Conservation (phyloP, 2,329 filamentous ascomycete species). For the Tetracladium maxilliforme region DNA sequence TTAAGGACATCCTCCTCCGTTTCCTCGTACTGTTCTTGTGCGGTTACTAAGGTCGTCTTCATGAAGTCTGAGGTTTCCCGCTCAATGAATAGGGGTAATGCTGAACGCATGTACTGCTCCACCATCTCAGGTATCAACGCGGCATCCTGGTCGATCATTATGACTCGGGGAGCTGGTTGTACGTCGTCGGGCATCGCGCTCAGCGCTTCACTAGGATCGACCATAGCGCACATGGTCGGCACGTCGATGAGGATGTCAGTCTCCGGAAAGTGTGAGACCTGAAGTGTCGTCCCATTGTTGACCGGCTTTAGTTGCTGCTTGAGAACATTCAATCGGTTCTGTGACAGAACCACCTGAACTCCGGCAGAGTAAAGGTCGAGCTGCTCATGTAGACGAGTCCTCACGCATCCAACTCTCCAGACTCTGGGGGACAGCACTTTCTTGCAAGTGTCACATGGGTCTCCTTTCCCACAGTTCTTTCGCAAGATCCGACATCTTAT, state of each 20-base stretch:
- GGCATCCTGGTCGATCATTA: constrained; percentile 46
- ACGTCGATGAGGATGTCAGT: too few species aligned
- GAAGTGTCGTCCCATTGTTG: too few species aligned
- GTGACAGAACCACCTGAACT: constrained; percentile 46
- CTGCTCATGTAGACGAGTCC: constrained; percentile 45
- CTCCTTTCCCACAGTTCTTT: constrained; percentile 51
- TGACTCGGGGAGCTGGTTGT: constrained; percentile 31
- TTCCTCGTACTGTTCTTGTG: constrained; percentile 25
- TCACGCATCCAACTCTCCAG: constrained; percentile 50
- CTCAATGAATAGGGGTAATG: constrained; percentile 40
- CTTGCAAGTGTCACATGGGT: constrained; percentile 46
- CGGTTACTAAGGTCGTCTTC: constrained; percentile 38
- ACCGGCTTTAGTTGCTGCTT: constrained; percentile 32
- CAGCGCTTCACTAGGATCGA: constrained; percentile 14
- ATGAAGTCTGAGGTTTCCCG: constrained; percentile 46
- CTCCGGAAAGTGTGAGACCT: constrained; percentile 44
- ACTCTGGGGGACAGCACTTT: constrained; percentile 48
- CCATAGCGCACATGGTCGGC: too few species aligned
- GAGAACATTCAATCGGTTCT: constrained; percentile 39
- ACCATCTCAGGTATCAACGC: constrained; percentile 41
- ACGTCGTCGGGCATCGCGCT: constrained; percentile 14
- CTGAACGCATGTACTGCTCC: constrained; percentile 43
- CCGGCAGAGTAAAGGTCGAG: constrained; percentile 49
- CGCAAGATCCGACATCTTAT: constrained; percentile 50
- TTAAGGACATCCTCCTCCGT: constrained; percentile 38